A percentile compares a stretch with the other conserved stretches of the same genome.
These are phyloP conservation scores for Cladophialophora carrionii DNA, from an alignment of 2,329 filamentous ascomycete genomes.

Conservation along the genomic window DNA sequence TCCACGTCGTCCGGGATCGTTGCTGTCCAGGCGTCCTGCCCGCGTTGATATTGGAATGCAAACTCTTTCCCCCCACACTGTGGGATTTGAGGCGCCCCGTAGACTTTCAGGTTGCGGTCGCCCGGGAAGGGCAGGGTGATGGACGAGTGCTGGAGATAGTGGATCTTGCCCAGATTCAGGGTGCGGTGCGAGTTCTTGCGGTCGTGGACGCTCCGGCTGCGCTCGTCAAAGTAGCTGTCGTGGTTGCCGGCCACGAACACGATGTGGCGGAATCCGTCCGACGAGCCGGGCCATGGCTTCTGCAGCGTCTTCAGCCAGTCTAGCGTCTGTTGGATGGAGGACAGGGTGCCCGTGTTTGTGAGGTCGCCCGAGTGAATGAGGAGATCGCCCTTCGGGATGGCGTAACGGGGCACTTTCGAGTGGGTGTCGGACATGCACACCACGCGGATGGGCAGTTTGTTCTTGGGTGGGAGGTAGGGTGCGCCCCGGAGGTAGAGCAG, in stretches of 20 bases:
- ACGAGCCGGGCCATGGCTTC: conserved; percentile 36
- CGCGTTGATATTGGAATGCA: conserved; percentile 74
- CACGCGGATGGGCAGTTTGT: conserved; percentile 65
- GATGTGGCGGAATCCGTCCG: conserved; percentile 71
- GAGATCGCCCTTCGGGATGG: conserved; percentile 71
- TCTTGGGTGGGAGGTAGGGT: conserved; percentile 62
- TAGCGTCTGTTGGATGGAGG: conserved; percentile 78
- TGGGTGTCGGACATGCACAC: conserved; percentile 94
- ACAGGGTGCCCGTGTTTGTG: conserved; percentile 70
- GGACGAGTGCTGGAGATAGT: conserved; percentile 74
- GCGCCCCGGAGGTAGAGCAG: conserved; percentile 69
- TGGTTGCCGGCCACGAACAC: conserved; percentile 86
- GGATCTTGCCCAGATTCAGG: conserved; percentile 68
- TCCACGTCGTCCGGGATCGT: conserved; percentile 73
- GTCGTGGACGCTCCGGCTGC: conserved; percentile 62
- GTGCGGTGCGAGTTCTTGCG: conserved; percentile 50
- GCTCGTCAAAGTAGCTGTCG: conserved; percentile 79
- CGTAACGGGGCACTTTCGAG: conserved; percentile 55
- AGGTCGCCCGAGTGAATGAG: conserved; percentile 90
- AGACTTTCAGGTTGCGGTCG: conserved; percentile 68
- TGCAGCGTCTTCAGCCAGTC: conserved; percentile 73
- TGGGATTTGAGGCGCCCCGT: conserved; percentile 81
- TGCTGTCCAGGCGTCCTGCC: conserved; percentile 70
- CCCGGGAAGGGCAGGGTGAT: conserved; percentile 65
- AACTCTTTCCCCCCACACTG: conserved; percentile 70